Base-by-base conservation (phyloP, 352 stramenopile genomes). In the Phytopythium sindhum region DNA sequence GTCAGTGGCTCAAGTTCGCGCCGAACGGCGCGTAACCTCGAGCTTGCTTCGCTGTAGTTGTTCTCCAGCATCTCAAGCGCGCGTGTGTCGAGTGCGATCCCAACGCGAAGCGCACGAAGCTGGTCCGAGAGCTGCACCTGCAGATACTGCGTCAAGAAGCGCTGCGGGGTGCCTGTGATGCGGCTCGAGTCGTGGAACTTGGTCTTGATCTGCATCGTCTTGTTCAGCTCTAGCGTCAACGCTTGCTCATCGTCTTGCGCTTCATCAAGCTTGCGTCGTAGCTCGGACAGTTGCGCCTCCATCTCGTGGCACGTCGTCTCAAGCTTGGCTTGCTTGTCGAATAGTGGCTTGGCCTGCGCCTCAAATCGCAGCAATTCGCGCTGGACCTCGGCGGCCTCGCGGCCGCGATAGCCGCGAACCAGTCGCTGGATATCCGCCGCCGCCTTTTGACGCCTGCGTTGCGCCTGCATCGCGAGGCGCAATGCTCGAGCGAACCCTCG, bases 131-230 rank as follows among this genome's bases (percentile, higher is more conserved):
- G 76, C 54, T 95, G 87, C n/a, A 96, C 86, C 69, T 96, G 86
- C 14, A 98, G 67, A 59, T 96, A 98, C 65, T 96, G 90, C n/a
- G 93, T 98, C 29, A 97, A 67, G 69, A 95, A 98, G 14, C 93
- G 85, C 70, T 98, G 93, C 48, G 85, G 89, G 2, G 85, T 93
- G 21, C 90, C 90, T 4, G 89, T 96, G 60, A 93, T 90, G 41
- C 85, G 81, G 39, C 80, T 91, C 17, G 84, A 93, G 66, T 93
- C 86, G 63, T 95, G 85, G 65, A 89, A 93, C 68, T 91, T 91
- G 26, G 84, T 90, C 65, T 90, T 91, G 64, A 93, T 91, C 57
- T 85, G 74, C 66, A 95, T 78, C 10, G 81, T 92, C 68, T 94
- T 94, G 41, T 91, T 81, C 9, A 96, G 70, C 45, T 95, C 88